Evolutionary conservation across 2,329 filamentous ascomycete species (phyloP).

Genomic region (Penicillium sclerotiorum): DNA sequence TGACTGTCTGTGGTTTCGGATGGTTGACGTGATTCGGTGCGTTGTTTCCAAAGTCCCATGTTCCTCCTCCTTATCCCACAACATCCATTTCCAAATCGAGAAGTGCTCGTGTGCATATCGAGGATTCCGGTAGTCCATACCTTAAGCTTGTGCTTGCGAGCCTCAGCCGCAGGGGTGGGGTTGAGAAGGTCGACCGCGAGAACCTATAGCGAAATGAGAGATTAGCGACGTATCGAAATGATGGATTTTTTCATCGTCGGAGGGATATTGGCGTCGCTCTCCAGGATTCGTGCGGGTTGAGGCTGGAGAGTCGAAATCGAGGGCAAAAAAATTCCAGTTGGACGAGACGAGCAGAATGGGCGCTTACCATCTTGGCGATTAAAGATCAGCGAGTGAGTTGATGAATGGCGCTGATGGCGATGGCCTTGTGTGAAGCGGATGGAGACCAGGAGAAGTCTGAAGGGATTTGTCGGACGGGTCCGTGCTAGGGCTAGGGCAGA

Average conservation of each 20-base stretch:
- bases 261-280: neutral
- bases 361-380: constrained; percentile 48
- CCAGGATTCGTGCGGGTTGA: neutral
- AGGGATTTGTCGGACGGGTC: constrained; percentile 35
- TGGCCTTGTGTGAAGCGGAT: constrained; percentile 42
- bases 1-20: neutral
- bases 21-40: neutral
- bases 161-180: constrained; percentile 95
- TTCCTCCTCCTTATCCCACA: neutral
- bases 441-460: constrained; percentile 37
- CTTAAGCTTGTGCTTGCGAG: constrained; percentile 99
- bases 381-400: constrained; percentile 45
- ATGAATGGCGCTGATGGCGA: constrained; percentile 46
- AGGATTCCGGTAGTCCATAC: constrained; percentile 56
- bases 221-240: neutral
- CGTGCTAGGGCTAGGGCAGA: constrained; percentile 30
- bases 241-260: neutral
- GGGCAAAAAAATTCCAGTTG: neutral
- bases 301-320: neutral
- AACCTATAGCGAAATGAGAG: constrained; percentile 67
- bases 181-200: constrained; percentile 99
- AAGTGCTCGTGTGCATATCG: constrained; percentile 11
- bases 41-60: constrained; percentile 4
- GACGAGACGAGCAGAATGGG: neutral
- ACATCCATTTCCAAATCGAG: constrained; percentile 4